Evolutionary conservation across 2,329 filamentous ascomycete genomes (phyloP).

Genomic region (Parastagonospora avenae): DNA sequence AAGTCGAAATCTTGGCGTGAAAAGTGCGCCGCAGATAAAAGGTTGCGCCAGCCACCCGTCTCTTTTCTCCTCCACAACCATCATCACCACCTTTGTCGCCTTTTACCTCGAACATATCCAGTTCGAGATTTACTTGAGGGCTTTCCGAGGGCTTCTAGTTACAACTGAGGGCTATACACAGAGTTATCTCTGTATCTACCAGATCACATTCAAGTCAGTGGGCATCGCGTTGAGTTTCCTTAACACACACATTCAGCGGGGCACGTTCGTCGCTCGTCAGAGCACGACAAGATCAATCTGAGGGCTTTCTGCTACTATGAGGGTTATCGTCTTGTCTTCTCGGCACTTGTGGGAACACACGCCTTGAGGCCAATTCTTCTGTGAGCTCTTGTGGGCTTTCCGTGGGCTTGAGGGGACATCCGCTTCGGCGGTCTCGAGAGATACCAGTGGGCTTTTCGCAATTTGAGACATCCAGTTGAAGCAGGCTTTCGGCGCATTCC

Average conservation of each 20-base stretch:
- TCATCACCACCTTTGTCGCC: slow-evolving; percentile 19
- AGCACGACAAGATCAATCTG: slow-evolving; percentile 45
- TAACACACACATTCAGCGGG: slow-evolving; percentile 44
- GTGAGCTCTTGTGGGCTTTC: slow-evolving; percentile 55
- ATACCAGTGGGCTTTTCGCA: slow-evolving; percentile 52
- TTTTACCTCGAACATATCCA: slow-evolving; percentile 23
- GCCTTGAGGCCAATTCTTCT: slow-evolving; percentile 53
- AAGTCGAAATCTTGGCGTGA: slow-evolving; percentile 7
- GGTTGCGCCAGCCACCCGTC: slow-evolving; percentile 13
- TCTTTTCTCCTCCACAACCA: slow-evolving; percentile 19
- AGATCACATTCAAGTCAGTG: slow-evolving; percentile 48
- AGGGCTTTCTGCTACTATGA: slow-evolving; percentile 48
- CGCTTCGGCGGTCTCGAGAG: slow-evolving; percentile 47
- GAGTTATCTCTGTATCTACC: slow-evolving; percentile 26
- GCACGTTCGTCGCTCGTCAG: slow-evolving; percentile 43
- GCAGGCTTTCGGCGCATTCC: slow-evolving; percentile 38
- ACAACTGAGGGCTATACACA: slow-evolving; percentile 38
- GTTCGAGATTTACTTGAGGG: slow-evolving; percentile 35
- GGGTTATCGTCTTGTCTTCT: slow-evolving; percentile 51
- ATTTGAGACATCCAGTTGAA: slow-evolving; percentile 47
- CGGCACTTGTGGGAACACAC: slow-evolving; percentile 60
- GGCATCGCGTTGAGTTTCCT: slow-evolving; percentile 48
- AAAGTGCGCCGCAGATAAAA: slow-evolving; percentile 11
- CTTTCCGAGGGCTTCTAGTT: slow-evolving; percentile 40
- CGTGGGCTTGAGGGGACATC: slow-evolving; percentile 51